Base-by-base conservation (phyloP, 2,329 filamentous ascomycete species). In the Neoarthrinium moseri region DNA sequence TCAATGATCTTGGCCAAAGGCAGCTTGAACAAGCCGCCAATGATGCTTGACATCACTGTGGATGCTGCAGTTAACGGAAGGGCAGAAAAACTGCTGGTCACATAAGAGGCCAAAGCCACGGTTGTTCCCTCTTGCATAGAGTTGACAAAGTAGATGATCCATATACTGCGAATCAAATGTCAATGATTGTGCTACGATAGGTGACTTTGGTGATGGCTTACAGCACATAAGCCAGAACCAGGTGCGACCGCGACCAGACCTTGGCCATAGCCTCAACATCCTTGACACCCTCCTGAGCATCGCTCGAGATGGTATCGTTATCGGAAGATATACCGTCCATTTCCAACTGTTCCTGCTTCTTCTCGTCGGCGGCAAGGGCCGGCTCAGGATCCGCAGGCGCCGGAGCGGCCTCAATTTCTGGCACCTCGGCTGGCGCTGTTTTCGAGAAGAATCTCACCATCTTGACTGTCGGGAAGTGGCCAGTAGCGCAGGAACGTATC, bases 1-100 rank as follows among this genome's bases (percentile, higher is more conserved):
- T 85, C 78, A 32, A 83, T 69, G n/a, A 83, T 67, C 58, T 84
- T 84, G 23, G 81, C 80, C 54, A 82, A 69, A 4, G 80, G 77
- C 5, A 83, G 74, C 57, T 81, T 81, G 30, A 77, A 72, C 13
- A 83, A 72, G 47, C 78, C 80, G 57, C 67, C 64, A 50, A 80
- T 74, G 22, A 75, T 66, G 51, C 62, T 67, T 8, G 74, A 66
- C 8, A 80, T 68, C 45, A 81, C 73, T 21, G 65, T 62, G 21
- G 75, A 72, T 3, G 75, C 68, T 3, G 73, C 67, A 22, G 75
- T 66, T 33, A 79, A n/a, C n/a, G n/a, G n/a, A n/a, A n/a, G n/a
- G n/a, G n/a, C n/a, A n/a, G 39, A 30, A 49, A 76, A 79, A 27
- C 58, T 58, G 56, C 70, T 74, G 33, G 71, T 72, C 24, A 71